A percentile compares a stretch with the other conserved stretches of the same genome.
These are phyloP conservation scores for Hyaloscypha hepaticicola DNA, from an alignment of 495 filamentous ascomycete species.

Conservation along the genomic window DNA sequence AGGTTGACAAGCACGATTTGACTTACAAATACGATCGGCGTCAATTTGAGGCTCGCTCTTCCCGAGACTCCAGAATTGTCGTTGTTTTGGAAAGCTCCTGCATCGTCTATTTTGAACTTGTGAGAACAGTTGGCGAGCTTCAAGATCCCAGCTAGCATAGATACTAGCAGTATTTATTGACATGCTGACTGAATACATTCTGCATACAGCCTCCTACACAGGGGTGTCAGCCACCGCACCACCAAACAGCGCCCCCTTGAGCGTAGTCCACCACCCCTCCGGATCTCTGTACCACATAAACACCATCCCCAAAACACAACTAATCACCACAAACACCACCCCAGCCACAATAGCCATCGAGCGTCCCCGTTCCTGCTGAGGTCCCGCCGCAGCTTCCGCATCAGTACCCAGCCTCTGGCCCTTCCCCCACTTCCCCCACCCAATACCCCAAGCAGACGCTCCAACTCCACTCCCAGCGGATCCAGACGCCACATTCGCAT, in stretches of 20 bases:
- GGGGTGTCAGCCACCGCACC: not conserved
- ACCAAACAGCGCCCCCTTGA: not conserved
- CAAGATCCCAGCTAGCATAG: no score
- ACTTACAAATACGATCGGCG: no score
- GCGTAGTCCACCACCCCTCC: not conserved
- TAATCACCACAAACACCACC: conserved; percentile 2
- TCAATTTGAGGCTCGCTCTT: no score
- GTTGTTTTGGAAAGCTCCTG: no score
- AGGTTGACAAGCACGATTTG: no score
- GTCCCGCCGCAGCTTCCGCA: not conserved
- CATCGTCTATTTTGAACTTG: no score
- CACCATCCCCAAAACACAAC: not conserved
- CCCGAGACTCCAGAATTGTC: no score
- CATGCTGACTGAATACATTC: no score
- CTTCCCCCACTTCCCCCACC: conserved; percentile 7
- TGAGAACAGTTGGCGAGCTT: no score
- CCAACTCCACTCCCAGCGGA: not conserved
- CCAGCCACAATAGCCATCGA: not conserved
- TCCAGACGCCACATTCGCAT: not conserved
- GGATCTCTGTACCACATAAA: conserved; percentile 1
- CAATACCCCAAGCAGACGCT: not conserved
- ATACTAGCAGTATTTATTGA: no score
- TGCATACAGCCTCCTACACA: no score
- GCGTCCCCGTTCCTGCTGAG: not conserved
- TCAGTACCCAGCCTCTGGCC: conserved; percentile 2